These are phyloP conservation scores for Cytospora piceae DNA, from an alignment of 2,329 filamentous ascomycete species.

Conservation along the genomic window DNA sequence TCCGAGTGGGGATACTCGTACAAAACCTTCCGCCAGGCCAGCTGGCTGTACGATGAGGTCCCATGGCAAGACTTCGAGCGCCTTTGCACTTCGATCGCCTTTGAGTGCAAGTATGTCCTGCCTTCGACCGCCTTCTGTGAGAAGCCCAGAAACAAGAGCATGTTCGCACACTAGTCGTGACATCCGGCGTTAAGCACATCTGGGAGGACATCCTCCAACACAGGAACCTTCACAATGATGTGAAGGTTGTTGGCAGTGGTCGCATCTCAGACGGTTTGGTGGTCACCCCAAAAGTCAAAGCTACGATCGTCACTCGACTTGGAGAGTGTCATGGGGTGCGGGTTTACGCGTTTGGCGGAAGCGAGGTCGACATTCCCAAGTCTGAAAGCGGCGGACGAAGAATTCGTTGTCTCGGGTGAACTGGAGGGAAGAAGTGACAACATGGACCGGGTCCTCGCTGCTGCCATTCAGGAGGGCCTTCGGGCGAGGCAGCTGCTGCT, in stretches of 20 bases:
- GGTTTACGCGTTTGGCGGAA: conserved; percentile 19
- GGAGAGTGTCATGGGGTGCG: not conserved
- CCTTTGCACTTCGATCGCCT: conserved; percentile 51
- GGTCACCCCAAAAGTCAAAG: conserved; percentile 56
- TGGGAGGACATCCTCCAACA: conserved; percentile 60
- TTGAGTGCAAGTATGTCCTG: conserved; percentile 47
- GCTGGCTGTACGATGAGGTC: conserved; percentile 55
- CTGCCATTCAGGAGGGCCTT: conserved; percentile 48
- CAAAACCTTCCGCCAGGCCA: conserved; percentile 57
- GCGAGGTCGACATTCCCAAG: conserved; percentile 20
- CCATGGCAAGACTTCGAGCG: conserved; percentile 46
- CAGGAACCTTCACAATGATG: conserved; percentile 40
- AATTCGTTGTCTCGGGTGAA: conserved; percentile 35
- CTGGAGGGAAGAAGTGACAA: conserved; percentile 50
- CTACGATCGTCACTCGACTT: conserved; percentile 28
- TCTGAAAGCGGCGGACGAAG: conserved; percentile 48
- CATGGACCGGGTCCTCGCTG: conserved; percentile 53
- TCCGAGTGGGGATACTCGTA: conserved; percentile 53
- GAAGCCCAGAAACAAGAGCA: conserved; percentile 30
- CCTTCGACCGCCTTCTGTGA: conserved; percentile 51
- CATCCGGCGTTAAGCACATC: conserved; percentile 54
- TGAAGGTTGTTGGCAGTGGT: conserved; percentile 58
- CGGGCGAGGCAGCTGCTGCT: conserved; percentile 52
- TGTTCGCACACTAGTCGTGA: conserved; percentile 55
- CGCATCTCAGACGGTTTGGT: conserved; percentile 52